Base-by-base conservation (phyloP, 2,329 filamentous ascomycete species). In the Apiospora malaysiana region DNA sequence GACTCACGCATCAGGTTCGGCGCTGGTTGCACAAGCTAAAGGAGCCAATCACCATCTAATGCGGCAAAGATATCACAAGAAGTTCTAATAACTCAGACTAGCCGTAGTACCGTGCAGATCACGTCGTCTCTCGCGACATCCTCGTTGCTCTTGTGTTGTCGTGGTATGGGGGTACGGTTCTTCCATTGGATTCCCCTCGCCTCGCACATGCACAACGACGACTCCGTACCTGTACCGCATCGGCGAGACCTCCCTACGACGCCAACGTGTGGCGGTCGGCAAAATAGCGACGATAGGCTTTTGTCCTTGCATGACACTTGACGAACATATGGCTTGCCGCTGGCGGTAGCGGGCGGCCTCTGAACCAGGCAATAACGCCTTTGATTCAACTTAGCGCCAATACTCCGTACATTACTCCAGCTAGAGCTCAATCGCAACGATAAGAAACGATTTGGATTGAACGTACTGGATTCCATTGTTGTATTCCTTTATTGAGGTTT, bases 21-120 rank as follows among this genome's bases (percentile, higher is more conserved):
- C 27, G 51, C 51, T 21, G 51, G 51, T 59, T 18, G 27, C 25
- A 32, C 51, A 59, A 9, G 16, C 51, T 37, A 59, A 59, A 21
- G 16, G 51, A 59, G 27, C 51, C 32, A 63, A 40, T 40, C 51
- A 63, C 21, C 21, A 23, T 21, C 56, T 1, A 21, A 63, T 40
- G 32, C 18, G 56, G 56, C 56, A 63, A 63, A 40, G 56, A 63
- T 63, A 40, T 40, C 51, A 27, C 51, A n/a, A 18, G 16, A 59
- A 37, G 25, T 21, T 5, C 27, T 27, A 59, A 59, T 59, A 59
- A 59, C 51, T 37, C 56, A 40, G 56, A 23, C 56, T 63, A 40
- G 6, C 16, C 27, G 56, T 40, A 40, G 56, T 18, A 40, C 27
- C 56, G 37, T 63, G 21, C 6, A 40, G 56, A 23, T 23, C 32